Evolutionary conservation across 2,329 filamentous ascomycete species (phyloP).

Genomic region (Alternaria dauci): DNA sequence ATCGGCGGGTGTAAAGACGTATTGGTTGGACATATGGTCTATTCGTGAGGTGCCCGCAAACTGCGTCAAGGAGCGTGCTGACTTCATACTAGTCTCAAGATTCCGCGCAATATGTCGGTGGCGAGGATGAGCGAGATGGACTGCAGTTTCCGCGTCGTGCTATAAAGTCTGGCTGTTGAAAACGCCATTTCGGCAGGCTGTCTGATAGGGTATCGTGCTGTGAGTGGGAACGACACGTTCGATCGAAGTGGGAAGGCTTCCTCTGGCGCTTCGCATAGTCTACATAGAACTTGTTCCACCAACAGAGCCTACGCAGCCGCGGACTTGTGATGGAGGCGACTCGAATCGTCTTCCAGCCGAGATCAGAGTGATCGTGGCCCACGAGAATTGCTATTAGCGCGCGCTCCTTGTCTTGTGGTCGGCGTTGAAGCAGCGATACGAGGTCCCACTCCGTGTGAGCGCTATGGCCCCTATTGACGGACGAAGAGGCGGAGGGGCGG

Average conservation of each 20-base stretch:
- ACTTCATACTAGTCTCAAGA: constrained; percentile 6
- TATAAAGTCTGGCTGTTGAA: neutral
- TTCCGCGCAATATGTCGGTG: constrained; percentile 15
- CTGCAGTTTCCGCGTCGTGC: constrained; percentile 9
- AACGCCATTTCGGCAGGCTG: neutral
- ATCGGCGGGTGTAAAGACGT: constrained; percentile 18
- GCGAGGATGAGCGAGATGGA: constrained; percentile 13
- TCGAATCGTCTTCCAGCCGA: neutral
- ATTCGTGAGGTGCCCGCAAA: neutral
- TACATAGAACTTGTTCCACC: neutral
- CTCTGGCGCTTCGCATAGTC: neutral
- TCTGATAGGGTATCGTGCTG: neutral
- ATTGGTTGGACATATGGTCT: constrained; percentile 20
- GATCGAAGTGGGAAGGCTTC: neutral
- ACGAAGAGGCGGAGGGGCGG: neutral
- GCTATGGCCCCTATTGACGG: neutral
- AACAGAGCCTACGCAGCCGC: too few species aligned
- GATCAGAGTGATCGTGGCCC: neutral
- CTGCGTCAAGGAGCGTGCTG: neutral
- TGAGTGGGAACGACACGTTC: neutral
- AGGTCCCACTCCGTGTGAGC: neutral
- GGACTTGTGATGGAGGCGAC: neutral
- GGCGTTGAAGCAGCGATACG: neutral
- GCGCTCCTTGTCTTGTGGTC: neutral
- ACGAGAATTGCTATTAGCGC: neutral